Evolutionary conservation across 768 basidiomycete species (phyloP).

Genomic region (Candolleomyces eurysporus): DNA sequence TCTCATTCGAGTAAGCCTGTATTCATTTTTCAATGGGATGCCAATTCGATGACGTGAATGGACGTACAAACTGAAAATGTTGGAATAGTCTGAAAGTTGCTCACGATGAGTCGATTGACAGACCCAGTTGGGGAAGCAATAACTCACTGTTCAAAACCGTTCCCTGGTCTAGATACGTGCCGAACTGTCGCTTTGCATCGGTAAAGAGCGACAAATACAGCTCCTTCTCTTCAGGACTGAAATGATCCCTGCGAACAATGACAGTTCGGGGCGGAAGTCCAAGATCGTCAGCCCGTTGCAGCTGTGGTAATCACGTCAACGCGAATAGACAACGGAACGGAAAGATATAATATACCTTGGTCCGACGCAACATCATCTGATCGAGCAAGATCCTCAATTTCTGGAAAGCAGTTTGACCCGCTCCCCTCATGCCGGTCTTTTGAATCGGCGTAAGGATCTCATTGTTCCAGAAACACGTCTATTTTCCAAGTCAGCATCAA

Average conservation of each 20-base stretch:
- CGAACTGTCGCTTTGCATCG: constrained; percentile 90
- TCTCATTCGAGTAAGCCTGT: constrained; percentile 89
- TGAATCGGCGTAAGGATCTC: constrained; percentile 97
- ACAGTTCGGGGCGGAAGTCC: constrained; percentile 93
- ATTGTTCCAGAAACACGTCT: constrained; percentile 97
- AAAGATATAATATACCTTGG: constrained; percentile 51
- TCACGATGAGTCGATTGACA: background rate
- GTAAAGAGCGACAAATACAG: constrained; percentile 89
- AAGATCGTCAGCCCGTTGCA: constrained; percentile 95
- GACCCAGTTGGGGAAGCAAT: background rate
- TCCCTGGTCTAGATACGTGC: constrained; percentile 85
- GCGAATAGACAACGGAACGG: background rate
- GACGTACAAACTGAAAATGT: constrained; percentile 77
- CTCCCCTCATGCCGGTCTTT: constrained; percentile 78
- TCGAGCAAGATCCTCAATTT: constrained; percentile 88
- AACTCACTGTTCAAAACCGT: constrained; percentile 88
- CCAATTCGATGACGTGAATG: background rate
- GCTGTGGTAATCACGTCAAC: constrained; percentile 36
- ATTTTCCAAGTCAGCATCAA: constrained; percentile 4
- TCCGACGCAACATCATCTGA: constrained; percentile 92
- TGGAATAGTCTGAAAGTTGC: constrained; percentile 68
- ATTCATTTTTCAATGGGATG: constrained; percentile 14
- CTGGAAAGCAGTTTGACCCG: constrained; percentile 83
- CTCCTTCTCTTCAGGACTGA: constrained; percentile 97
- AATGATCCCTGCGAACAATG: constrained; percentile 84